Base-by-base conservation (phyloP, 2,329 filamentous ascomycete genomes). In the Hawksworthiomyces lignivorus region DNA sequence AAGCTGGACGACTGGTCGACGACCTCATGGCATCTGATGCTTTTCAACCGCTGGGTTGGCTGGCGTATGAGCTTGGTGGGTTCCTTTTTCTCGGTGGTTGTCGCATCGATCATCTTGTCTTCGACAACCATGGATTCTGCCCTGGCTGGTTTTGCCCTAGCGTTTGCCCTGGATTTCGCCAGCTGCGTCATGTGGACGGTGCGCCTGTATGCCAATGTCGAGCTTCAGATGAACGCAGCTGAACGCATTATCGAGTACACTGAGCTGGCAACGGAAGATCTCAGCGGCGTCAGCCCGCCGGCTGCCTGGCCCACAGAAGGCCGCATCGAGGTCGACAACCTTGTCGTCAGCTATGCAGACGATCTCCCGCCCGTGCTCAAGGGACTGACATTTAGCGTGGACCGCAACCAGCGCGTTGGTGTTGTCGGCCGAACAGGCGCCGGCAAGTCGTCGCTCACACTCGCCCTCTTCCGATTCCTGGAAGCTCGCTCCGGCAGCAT, bases 371-470 rank as follows among this genome's bases (percentile, higher is more conserved):
- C 83, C 0, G 81, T 88, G 0, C 65, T 89, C 3, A 84, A 77
- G 56, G 80, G 79, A 0, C 64, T 89, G 15, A 77, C 68, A 2
- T 88, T 90, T 59, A 64, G 62, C 12, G 73, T 87, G 11, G 68
- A 77, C 30, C 69, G 74, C 41, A 82, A 82, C 48, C 77, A 88
- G 61, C 69, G 84, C 12, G 64, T 89, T 14, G 84, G 84, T n/a
- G 79, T 88, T 4, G 79, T 89, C 5, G 85, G 85, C 10, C 76
- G 85, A 14, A 89, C 85, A 0, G 84, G 84, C 4, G 84, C 84
- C 0, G 84, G 84, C 43, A 89, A 89, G 61, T 86, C 82, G 0
- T 84, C 81, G 0, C 62, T 89, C 18, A 87, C 84, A 0, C 67
- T 88, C 2, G 83, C 84, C 0, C 65, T 89, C 1, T 88, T 89